Evolutionary conservation across 2,329 filamentous ascomycete species (phyloP), one percentile per base, ranked within the genome.

Genomic region (Pseudonectria foliicola): DNA sequence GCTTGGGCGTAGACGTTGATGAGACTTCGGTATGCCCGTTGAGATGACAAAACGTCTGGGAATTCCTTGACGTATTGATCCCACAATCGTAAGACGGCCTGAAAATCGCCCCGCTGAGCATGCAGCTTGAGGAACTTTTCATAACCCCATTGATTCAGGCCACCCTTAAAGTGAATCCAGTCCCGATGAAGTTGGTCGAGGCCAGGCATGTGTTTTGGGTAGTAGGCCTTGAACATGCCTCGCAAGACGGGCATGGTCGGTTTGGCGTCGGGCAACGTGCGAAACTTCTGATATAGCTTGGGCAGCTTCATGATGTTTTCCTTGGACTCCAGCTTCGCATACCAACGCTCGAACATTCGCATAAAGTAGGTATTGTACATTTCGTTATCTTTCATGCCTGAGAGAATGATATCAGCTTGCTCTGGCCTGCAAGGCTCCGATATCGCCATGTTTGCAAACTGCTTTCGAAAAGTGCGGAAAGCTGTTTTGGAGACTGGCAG

Each of bases 1-100:
- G 75, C 66, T 37, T 76, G 73, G 1, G 86, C 80, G 59, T 90
- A 77, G 1, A 81, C 82, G 44, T 83, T 77, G 27, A 93, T 66
- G 3, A 88, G 63, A 29, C 77, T 74, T n/a, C 68, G 54, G 42
- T 77, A 68, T 4, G 58, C 64, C 23, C 60, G 58, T 3, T 59
- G 53, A 4, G 54, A 44, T 15, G 48, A 42, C 7, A 64, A 38
- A 10, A 61, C 44, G 10, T 58, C 46, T 2, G 62, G 57, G 24
- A 62, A 67, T 1, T 53, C 42, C 13, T 51, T 35, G 8, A 59
- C 53, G 31, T 66, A 73, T 29, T 67, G 58, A 10, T 55, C 49
- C 63, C 69, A 73, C 14, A 77, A 45, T 6, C 57, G 56, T 28
- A 62, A 57, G 3, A 74, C 66, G 12, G 60, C 53, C 24, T 54